phyloP scores from a whole-genome alignment of 352 stramenopile species.

The Globisporangium iwayamae region DNA sequence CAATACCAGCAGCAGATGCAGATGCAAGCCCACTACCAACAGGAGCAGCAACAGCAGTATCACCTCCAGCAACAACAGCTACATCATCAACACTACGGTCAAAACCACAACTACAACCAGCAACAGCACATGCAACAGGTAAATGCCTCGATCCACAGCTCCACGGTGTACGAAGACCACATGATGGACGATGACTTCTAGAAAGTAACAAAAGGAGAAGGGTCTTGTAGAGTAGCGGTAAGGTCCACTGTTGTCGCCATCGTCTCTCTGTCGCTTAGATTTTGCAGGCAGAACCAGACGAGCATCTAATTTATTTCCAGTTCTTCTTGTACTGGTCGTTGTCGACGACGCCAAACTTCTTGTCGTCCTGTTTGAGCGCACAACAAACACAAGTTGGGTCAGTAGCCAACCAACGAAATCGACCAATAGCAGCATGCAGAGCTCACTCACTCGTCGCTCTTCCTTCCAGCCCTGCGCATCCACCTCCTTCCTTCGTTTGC shows the following conservation, averaged over 20 bases:
- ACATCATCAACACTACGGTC: constrained; percentile 17
- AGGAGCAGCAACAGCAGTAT: constrained; percentile 27
- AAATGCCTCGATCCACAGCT: constrained; percentile 9
- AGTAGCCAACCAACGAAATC: not conserved
- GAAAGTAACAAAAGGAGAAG: not conserved
- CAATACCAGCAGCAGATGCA: constrained; percentile 36
- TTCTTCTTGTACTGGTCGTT: constrained; percentile 76
- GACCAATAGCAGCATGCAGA: not conserved
- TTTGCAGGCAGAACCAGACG: not conserved
- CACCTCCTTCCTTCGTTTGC: constrained; percentile 61
- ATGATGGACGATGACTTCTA: constrained; percentile 66
- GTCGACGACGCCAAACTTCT: constrained; percentile 60
- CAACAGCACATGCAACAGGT: constrained; percentile 18
- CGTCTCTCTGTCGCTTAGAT: not conserved
- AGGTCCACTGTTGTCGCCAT: not conserved
- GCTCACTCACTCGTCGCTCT: constrained; percentile 46
- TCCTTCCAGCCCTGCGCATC: constrained; percentile 60
- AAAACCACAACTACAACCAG: constrained; percentile 15
- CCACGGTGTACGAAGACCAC: constrained; percentile 33
- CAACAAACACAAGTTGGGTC: not conserved
- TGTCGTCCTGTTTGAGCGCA: constrained; percentile 30
- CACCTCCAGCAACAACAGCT: constrained; percentile 30
- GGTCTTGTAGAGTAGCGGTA: not conserved
- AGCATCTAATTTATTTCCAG: constrained; percentile 69
- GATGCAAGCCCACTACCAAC: constrained; percentile 17